Conservation (phyloP, 2,329 filamentous ascomycete genomes). For the Penicillium sp. region DNA sequence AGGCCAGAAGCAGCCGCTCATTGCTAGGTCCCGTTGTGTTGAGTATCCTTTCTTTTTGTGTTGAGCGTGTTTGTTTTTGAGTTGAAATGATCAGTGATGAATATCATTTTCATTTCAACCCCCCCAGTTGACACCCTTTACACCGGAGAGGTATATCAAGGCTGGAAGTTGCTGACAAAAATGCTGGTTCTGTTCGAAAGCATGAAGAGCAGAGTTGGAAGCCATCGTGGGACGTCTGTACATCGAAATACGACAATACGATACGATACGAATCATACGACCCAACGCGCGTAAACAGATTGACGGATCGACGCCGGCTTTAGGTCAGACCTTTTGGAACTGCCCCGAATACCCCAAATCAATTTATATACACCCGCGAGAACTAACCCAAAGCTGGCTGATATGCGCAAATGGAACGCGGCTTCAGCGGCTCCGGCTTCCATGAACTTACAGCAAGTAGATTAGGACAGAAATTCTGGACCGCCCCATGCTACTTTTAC, state of each 20-base stretch:
- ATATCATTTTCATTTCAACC: neutral
- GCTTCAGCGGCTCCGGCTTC: neutral
- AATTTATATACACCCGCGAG: neutral
- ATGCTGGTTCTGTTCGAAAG: fast-evolving
- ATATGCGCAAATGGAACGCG: neutral
- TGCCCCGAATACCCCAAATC: neutral
- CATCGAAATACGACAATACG: neutral
- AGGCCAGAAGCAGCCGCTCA: neutral
- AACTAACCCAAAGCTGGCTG: neutral
- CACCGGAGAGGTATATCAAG: neutral
- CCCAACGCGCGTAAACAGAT: no score
- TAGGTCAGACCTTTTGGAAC: neutral
- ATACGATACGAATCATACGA: neutral
- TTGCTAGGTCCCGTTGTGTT: neutral
- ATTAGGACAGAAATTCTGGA: neutral
- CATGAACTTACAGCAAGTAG: neutral
- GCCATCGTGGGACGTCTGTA: neutral
- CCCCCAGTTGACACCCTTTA: neutral
- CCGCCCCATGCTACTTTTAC: no score
- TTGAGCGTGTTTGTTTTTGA: neutral
- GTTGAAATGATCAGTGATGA: neutral
- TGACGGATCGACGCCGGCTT: no score
- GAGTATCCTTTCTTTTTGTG: neutral
- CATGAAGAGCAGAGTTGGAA: neutral
- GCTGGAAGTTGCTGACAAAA: neutral